A percentile compares a stretch with the other conserved stretches of the same genome.
phyloP scores from a whole-genome alignment of 495 filamentous ascomycete species.

The Trichoderma virens region DNA sequence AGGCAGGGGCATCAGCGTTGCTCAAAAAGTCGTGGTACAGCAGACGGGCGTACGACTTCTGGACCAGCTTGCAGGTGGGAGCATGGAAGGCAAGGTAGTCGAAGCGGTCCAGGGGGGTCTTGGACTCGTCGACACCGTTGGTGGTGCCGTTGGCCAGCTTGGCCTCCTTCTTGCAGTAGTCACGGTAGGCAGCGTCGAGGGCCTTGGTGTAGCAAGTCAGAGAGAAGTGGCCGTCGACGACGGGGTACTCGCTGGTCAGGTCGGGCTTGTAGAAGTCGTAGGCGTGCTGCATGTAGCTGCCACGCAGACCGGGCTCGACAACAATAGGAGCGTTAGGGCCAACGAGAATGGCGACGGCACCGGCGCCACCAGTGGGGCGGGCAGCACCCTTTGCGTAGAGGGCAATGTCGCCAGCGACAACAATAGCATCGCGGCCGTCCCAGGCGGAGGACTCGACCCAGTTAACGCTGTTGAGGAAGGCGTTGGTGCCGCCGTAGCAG shows the following conservation, averaged over 20 bases:
- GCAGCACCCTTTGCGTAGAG: slow-evolving; percentile 96
- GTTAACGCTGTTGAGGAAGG: slow-evolving; percentile 93
- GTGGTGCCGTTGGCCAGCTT: slow-evolving; percentile 37
- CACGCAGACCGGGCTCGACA: slow-evolving; percentile 86
- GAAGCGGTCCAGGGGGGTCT: slow-evolving; percentile 81
- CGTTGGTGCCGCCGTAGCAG: slow-evolving; percentile 98
- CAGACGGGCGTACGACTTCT: slow-evolving; percentile 90
- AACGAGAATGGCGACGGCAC: slow-evolving; percentile 88
- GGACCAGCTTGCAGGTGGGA: slow-evolving; percentile 94
- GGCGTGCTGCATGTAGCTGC: slow-evolving; percentile 85
- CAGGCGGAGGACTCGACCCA: slow-evolving; percentile 97
- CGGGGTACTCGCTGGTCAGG: slow-evolving; percentile 93
- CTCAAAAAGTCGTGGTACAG: slow-evolving; percentile 93
- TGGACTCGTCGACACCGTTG: slow-evolving; percentile 34
- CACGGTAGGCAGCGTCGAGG: slow-evolving; percentile 92
- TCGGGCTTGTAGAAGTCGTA: slow-evolving; percentile 99
- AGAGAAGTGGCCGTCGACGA: slow-evolving; percentile 94
- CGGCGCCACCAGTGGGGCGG: slow-evolving; percentile 90
- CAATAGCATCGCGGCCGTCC: slow-evolving; percentile 92
- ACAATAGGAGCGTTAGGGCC: slow-evolving; percentile 89
- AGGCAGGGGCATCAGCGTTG: slow-evolving; percentile 67
- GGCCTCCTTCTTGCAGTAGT: slow-evolving; percentile 79
- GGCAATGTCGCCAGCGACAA: slow-evolving; percentile 94
- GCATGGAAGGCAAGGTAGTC: slow-evolving; percentile 95
- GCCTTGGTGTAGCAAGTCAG: slow-evolving; percentile 93